Conservation (phyloP, 2,329 filamentous ascomycete genomes). For the Fusarium acutatum region DNA sequence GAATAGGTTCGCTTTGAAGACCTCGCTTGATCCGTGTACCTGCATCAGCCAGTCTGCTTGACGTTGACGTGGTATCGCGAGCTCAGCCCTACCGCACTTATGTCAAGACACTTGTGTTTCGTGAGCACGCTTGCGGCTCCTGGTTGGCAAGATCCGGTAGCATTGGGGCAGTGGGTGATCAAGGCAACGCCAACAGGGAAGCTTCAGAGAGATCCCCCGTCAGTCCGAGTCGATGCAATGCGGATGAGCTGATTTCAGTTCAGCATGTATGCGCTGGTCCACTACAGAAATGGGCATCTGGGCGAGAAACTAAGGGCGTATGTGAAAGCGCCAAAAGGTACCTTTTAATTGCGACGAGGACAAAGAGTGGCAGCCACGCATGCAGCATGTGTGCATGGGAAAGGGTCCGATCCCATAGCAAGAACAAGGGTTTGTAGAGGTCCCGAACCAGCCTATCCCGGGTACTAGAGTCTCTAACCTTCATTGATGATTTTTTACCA, state of each 20-base stretch:
- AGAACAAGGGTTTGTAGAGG: slow-evolving; percentile 28
- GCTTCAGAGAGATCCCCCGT: slow-evolving; percentile 17
- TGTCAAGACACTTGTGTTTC: slow-evolving; percentile 23
- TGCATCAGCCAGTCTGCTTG: slow-evolving; percentile 12
- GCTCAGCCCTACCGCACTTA: slow-evolving; percentile 32
- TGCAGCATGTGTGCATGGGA: slow-evolving; percentile 33
- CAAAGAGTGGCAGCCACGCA: slow-evolving; percentile 31
- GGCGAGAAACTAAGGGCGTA: slow-evolving; percentile 28
- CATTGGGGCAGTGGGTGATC: slow-evolving; percentile 26
- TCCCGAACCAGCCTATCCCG: slow-evolving; percentile 19
- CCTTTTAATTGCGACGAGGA: slow-evolving; percentile 23
- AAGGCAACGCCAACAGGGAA: slow-evolving; percentile 19
- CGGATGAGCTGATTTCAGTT: slow-evolving; percentile 4
- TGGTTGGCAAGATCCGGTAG: slow-evolving; percentile 26
- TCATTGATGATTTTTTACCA: slow-evolving; percentile 21
- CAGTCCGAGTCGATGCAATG: background rate
- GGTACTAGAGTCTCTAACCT: background rate
- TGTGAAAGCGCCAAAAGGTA: slow-evolving; percentile 17
- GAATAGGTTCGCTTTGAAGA: slow-evolving; percentile 8
- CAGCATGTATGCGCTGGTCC: slow-evolving; percentile 3
- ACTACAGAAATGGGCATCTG: slow-evolving; percentile 17
- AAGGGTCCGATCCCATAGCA: slow-evolving; percentile 30
- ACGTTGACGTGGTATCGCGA: slow-evolving; percentile 31
- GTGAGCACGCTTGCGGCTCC: slow-evolving; percentile 27
- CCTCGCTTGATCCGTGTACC: slow-evolving; percentile 17